Conservation (phyloP, 2,329 filamentous ascomycete genomes). For the Phaeosphaeriaceae sp. region DNA sequence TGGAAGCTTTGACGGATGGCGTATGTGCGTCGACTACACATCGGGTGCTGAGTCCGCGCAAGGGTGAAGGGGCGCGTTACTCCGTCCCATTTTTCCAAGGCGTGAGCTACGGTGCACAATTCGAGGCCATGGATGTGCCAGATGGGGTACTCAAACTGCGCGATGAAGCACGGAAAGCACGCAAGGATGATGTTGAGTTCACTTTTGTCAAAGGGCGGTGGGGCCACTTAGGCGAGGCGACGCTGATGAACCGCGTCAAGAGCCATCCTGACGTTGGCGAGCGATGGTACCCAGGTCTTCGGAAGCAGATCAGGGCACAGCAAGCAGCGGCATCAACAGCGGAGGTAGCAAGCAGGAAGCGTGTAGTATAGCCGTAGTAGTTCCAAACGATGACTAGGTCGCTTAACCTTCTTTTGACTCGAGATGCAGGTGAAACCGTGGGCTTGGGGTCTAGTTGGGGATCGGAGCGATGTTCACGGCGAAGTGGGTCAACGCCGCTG, state of each 20-base stretch:
- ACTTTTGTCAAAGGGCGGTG: slow-evolving; percentile 75
- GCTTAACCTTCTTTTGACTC: too few relatives aligned
- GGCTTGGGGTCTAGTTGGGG: too few relatives aligned
- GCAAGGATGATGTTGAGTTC: slow-evolving; percentile 78
- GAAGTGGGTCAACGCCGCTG: too few relatives aligned
- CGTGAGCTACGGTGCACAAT: slow-evolving; percentile 77
- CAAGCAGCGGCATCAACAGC: slow-evolving; percentile 36
- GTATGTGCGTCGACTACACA: slow-evolving; percentile 84
- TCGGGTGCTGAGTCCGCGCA: slow-evolving; percentile 75
- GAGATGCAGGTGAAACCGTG: too few relatives aligned
- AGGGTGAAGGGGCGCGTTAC: slow-evolving; percentile 74
- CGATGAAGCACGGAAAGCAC: slow-evolving; percentile 63
- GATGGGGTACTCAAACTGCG: slow-evolving; percentile 68
- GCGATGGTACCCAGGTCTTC: slow-evolving; percentile 64
- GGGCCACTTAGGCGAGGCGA: slow-evolving; percentile 78
- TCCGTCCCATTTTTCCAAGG: slow-evolving; percentile 90
- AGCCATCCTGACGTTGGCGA: slow-evolving; percentile 87
- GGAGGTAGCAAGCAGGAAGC: not conserved
- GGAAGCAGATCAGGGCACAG: slow-evolving; percentile 51
- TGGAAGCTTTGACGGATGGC: slow-evolving; percentile 83
- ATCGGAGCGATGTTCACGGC: too few relatives aligned
- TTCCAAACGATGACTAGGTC: too few relatives aligned
- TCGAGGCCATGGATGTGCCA: slow-evolving; percentile 77
- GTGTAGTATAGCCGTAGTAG: not conserved
- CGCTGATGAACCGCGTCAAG: slow-evolving; percentile 82